Evolutionary conservation across 768 basidiomycete species (phyloP).

Genomic region (Plicaturopsis crispa): DNA sequence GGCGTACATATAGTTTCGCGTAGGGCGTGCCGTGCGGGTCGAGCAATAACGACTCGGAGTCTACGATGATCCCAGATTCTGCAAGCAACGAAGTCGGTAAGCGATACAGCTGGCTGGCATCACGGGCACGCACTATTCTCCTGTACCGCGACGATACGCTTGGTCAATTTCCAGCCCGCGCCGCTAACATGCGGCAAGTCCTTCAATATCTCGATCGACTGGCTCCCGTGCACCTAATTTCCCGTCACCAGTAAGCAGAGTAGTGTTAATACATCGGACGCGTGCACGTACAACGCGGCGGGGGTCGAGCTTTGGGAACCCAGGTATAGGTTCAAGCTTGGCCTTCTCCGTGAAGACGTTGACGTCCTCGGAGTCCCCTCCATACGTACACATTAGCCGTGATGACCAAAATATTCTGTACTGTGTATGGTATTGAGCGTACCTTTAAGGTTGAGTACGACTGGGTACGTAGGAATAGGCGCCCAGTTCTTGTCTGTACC

Average conservation of each 20-base stretch:
- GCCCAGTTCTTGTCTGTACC: constrained; percentile 56
- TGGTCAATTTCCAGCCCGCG: constrained; percentile 69
- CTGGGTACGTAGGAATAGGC: constrained; percentile 81
- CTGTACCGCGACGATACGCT: constrained; percentile 57
- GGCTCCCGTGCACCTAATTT: constrained; percentile 68
- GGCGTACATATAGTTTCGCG: constrained; percentile 52
- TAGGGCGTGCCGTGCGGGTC: constrained; percentile 53
- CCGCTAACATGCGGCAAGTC: constrained; percentile 73
- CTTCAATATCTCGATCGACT: constrained; percentile 74
- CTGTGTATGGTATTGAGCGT: constrained; percentile 4
- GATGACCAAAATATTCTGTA: no score
- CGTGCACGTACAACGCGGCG: constrained; percentile 53
- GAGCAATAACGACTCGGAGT: constrained; percentile 53
- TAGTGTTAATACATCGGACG: not conserved
- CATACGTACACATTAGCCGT: not conserved
- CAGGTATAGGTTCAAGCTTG: constrained; percentile 38
- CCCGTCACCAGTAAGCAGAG: no score
- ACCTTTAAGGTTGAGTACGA: constrained; percentile 70
- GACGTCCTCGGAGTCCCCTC: constrained; percentile 57
- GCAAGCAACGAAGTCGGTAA: constrained; percentile 1
- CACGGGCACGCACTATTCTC: constrained; percentile 65
- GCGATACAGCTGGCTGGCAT: not conserved
- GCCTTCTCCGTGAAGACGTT: constrained; percentile 50
- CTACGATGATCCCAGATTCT: constrained; percentile 75
- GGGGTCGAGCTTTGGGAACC: constrained; percentile 64